Evolutionary conservation across 75 land plant genomes (phyloP).

Genomic region (Gnetum montanum): DNA sequence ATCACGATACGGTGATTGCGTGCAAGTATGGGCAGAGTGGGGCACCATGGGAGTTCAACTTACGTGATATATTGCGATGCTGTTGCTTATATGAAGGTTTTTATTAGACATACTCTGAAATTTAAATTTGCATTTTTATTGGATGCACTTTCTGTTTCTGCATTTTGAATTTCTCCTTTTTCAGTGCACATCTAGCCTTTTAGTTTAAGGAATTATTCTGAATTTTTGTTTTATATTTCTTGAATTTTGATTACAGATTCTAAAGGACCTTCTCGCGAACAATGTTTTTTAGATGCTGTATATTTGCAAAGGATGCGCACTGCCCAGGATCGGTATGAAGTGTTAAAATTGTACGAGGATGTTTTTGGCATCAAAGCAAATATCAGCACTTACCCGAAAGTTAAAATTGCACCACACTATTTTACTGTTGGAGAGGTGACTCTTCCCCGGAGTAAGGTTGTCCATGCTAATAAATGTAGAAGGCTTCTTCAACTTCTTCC

Average conservation of each 20-base stretch:
- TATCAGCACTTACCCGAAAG: slow-evolving; percentile 44
- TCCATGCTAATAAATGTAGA: slow-evolving; percentile 15
- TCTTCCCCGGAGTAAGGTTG: slow-evolving; percentile 30
- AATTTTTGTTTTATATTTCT: not conserved
- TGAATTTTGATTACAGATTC: slow-evolving; percentile 46
- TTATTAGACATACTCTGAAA: too few relatives aligned
- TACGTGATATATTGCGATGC: slow-evolving; percentile 89
- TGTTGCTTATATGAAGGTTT: slow-evolving; percentile 73
- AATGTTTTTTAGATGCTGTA: slow-evolving; percentile 46
- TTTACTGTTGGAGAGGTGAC: slow-evolving; percentile 46
- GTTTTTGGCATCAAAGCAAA: slow-evolving; percentile 47
- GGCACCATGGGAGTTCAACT: slow-evolving; percentile 98
- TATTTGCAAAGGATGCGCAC: slow-evolving; percentile 95
- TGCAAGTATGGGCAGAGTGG: slow-evolving; percentile 83
- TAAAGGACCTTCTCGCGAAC: slow-evolving; percentile 10
- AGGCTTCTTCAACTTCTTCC: slow-evolving; percentile 58
- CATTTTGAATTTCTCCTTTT: not conserved
- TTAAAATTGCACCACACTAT: slow-evolving; percentile 30
- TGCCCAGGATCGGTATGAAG: slow-evolving; percentile 50
- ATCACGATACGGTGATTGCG: slow-evolving; percentile 68
- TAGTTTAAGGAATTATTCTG: not conserved
- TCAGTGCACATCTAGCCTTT: too few relatives aligned
- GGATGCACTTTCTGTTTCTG: not conserved
- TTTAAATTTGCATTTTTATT: not conserved
- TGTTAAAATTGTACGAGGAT: slow-evolving; percentile 57